Evolutionary conservation across 2,329 filamentous ascomycete genomes (phyloP), one percentile per base, ranked within the genome.

Genomic region (Fusarium anguioides): DNA sequence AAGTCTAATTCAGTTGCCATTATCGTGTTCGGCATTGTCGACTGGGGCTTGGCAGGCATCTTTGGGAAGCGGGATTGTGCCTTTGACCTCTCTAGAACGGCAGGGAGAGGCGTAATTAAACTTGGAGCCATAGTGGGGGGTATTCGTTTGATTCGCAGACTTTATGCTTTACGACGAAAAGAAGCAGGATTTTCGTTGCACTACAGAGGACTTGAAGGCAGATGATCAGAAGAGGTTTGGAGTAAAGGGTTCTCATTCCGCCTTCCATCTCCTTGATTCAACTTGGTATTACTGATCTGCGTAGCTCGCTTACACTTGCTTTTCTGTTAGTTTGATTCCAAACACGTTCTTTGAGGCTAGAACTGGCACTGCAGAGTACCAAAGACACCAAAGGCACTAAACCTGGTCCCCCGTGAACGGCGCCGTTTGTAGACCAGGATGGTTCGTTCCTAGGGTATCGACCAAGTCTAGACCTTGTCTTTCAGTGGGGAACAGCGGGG

Each of bases 71-170:
- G 17, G 31, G 23, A 23, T 29, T 27, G 31, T n/a, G 31, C 14
- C 41, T 5, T 18, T 15, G 10, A 33, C 20, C 12, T 45, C 57
- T n/a, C 49, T 58, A 48, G 21, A 53, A 21, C 59, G 60, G 20
- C 59, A 62, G n/a, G 59, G 59, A 20, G 59, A 21, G 59, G 59
- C 41, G 59, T 62, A 17, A 62, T 62, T 21, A 62, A 26, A 12
- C 49, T 62, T 17, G 59, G 42, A n/a, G 54, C 49, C 59, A 62
- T 62, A 29, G 23, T 51, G 15, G 5, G 15, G 23, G 15, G 37
- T 48, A 39, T 48, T 48, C 23, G 46, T 27, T 23, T 21, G 17
- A 15, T 24, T 31, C 24, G n/a, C 7, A 33, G 26, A 8, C 20
- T 17, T 20, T 12, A 17, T 8, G 18, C 17, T 47, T n/a, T 15